Conservation (phyloP, 768 basidiomycete genomes). For the Mycena alexandri region DNA sequence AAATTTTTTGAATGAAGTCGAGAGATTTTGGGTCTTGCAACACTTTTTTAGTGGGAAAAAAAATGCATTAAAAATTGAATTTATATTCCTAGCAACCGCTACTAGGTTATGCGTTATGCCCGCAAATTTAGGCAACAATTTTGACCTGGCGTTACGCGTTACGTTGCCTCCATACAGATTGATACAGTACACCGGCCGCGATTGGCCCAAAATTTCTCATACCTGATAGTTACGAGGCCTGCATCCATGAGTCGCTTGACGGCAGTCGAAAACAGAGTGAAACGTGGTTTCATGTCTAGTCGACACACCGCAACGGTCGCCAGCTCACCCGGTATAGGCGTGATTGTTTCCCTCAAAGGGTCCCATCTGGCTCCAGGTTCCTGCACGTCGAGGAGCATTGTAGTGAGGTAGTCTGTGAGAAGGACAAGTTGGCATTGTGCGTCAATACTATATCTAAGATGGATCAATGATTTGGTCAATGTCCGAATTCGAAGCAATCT, state of each 20-base stretch:
- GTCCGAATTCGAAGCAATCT: background rate
- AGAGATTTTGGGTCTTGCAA: too few species aligned
- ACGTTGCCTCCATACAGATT: too few species aligned
- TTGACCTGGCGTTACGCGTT: too few species aligned
- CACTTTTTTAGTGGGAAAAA: conserved; percentile 6
- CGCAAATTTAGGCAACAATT: conserved; percentile 11
- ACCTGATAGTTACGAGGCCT: too few species aligned
- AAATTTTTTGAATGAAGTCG: too few species aligned
- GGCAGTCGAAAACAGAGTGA: too few species aligned
- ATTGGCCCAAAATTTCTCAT: too few species aligned
- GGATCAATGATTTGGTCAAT: too few species aligned
- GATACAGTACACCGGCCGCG: too few species aligned
- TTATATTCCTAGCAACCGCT: background rate
- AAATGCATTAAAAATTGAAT: too few species aligned
- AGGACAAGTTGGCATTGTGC: conserved; percentile 6
- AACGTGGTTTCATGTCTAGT: too few species aligned
- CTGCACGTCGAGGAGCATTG: conserved; percentile 1
- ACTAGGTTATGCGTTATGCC: conserved; percentile 19
- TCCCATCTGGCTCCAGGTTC: conserved; percentile 4
- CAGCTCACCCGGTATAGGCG: background rate
- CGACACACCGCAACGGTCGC: background rate
- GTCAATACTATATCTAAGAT: conserved; percentile 5
- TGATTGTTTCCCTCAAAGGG: background rate
- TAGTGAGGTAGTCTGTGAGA: conserved; percentile 5
- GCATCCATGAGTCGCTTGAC: too few species aligned